These are phyloP conservation scores for Rubroshorea leprosula DNA, from an alignment of 345 rosid species.

Conservation along the genomic window DNA sequence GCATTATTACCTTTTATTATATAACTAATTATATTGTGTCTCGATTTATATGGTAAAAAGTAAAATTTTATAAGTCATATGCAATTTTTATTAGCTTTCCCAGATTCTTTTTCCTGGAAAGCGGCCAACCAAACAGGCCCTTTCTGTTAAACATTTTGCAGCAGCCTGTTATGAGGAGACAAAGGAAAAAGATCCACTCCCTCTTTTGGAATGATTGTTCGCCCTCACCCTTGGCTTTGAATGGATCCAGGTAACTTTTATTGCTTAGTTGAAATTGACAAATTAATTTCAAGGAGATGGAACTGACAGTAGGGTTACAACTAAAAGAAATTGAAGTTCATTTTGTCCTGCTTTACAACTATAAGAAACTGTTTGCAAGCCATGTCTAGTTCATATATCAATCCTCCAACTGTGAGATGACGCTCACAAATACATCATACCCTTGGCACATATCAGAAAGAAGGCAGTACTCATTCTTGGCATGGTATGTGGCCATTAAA, in stretches of 20 bases:
- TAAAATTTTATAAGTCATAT: too few species aligned
- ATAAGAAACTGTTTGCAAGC: constrained; percentile 1
- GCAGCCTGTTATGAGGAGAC: constrained; percentile 98
- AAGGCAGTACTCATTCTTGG: constrained; percentile 92
- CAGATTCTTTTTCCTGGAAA: too few species aligned
- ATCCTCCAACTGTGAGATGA: constrained; percentile 76
- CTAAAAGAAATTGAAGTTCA: too few species aligned
- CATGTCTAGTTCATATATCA: constrained; percentile 19
- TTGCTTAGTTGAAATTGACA: too few species aligned
- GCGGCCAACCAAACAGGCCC: too few species aligned
- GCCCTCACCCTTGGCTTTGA: constrained; percentile 90
- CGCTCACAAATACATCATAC: constrained; percentile 56
- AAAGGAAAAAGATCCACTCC: constrained; percentile 92
- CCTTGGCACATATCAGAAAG: constrained; percentile 94
- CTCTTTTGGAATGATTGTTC: constrained; percentile 85
- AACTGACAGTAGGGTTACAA: too few species aligned
- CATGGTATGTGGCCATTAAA: constrained; percentile 93
- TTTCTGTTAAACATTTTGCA: constrained; percentile 13
- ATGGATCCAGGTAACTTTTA: constrained; percentile 83
- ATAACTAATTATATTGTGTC: too few species aligned
- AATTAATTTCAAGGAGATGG: too few species aligned
- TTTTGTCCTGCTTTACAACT: too few species aligned
- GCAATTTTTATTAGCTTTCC: too few species aligned
- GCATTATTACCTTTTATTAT: too few species aligned
- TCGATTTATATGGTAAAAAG: too few species aligned